Percentiles rank a stretch among this genome's conserved stretches.
Evolutionary conservation across 1,139 yeast species (phyloP).

Genomic region (Yamadazyma diddensiae): DNA sequence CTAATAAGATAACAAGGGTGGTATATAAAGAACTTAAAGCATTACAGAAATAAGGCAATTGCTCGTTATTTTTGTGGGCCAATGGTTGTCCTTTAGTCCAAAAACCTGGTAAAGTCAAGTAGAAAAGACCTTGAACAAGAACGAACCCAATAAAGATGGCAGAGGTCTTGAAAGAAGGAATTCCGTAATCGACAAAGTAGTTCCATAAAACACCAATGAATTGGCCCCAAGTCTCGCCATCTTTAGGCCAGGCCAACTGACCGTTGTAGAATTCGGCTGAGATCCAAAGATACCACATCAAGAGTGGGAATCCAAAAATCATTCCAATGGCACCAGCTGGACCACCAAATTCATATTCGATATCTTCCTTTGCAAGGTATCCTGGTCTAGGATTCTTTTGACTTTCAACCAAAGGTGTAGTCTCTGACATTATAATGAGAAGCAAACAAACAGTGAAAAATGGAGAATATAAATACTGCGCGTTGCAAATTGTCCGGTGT

Average conservation of each 20-base stretch:
- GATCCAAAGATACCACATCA: slow-evolving; percentile 98
- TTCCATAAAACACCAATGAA: slow-evolving; percentile 49
- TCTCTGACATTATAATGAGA: slow-evolving; percentile 6
- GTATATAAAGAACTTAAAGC: slow-evolving; percentile 83
- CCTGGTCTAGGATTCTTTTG: slow-evolving; percentile 9
- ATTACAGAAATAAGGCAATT: slow-evolving; percentile 89
- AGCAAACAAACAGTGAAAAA: no score
- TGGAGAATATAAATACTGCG: no score
- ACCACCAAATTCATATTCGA: slow-evolving; percentile 91
- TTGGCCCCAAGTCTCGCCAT: slow-evolving; percentile 54
- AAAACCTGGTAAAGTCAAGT: slow-evolving; percentile 88
- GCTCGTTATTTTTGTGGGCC: slow-evolving; percentile 71
- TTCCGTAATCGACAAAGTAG: slow-evolving; percentile 53
- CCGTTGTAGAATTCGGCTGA: slow-evolving; percentile 81
- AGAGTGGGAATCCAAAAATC: slow-evolving; percentile 87
- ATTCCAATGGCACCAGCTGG: slow-evolving; percentile 89
- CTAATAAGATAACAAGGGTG: slow-evolving; percentile 54
- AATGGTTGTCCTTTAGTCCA: slow-evolving; percentile 96
- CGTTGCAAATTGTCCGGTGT: no score
- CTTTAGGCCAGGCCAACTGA: slow-evolving; percentile 63
- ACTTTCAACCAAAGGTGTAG: slow-evolving; percentile 6
- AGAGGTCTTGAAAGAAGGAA: slow-evolving; percentile 71
- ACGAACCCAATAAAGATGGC: slow-evolving; percentile 68
- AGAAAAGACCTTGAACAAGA: slow-evolving; percentile 67
- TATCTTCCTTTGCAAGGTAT: slow-evolving; percentile 35